A percentile compares a stretch with the other conserved stretches of the same genome.
phyloP scores from a whole-genome alignment of 305 asterid species.

The Plantago coronopus region DNA sequence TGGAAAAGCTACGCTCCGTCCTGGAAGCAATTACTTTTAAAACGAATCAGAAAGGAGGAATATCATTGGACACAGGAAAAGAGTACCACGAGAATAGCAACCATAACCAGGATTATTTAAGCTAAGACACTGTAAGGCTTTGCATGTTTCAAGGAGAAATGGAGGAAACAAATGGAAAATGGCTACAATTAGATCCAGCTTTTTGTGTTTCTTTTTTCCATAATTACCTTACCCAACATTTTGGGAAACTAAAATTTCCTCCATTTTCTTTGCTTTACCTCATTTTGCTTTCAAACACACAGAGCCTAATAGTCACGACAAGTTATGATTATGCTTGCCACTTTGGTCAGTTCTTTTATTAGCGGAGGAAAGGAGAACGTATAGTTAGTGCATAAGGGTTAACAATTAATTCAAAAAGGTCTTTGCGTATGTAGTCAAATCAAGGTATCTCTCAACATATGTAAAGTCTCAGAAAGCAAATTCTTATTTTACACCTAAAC shows the following conservation, averaged over 20 bases:
- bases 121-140: neutral
- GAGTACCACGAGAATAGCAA: conserved; percentile 11
- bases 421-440: no score
- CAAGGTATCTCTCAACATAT: no score
- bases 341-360: conserved; percentile 8
- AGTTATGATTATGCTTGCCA: conserved; percentile 17
- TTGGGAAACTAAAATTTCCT: no score
- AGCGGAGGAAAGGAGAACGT: conserved; percentile 11
- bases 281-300: neutral
- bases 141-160: no score
- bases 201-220: no score
- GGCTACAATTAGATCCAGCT: no score
- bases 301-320: conserved; percentile 8
- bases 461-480: neutral
- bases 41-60: conserved; percentile 20
- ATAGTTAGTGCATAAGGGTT: neutral
- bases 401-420: neutral
- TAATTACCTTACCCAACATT: no score
- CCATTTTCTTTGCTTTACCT: no score
- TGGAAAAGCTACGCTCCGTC: conserved; percentile 97
- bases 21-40: conserved; percentile 37
- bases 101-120: neutral
- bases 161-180: no score
- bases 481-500: conserved; percentile 4
- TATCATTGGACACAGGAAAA: conserved; percentile 6